Evolutionary conservation across 1,139 yeast species (phyloP).

Genomic region (Scheffersomyces quercinus): DNA sequence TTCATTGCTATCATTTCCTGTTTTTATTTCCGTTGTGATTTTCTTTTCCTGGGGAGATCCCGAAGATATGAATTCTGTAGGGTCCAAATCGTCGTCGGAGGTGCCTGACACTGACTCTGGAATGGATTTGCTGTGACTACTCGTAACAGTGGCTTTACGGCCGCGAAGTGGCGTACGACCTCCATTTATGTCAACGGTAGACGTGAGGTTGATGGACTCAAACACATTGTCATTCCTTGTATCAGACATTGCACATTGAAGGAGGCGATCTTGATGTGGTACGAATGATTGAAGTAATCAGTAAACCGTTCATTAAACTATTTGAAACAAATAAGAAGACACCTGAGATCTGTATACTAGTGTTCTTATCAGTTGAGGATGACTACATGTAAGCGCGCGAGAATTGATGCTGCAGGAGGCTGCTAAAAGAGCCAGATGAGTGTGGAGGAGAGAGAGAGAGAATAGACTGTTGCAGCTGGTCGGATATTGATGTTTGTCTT

Average conservation of each 20-base stretch:
- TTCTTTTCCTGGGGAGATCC: constrained; percentile 12
- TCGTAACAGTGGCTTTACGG: too few species aligned
- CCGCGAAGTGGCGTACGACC: background rate
- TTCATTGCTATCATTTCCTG: background rate
- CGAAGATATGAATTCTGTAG: constrained; percentile 29
- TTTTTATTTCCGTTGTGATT: background rate
- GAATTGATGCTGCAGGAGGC: too few species aligned
- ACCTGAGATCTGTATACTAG: too few species aligned
- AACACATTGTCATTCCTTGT: constrained; percentile 13
- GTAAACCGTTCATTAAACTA: too few species aligned
- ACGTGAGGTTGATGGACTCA: constrained; percentile 24
- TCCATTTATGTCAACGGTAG: constrained; percentile 9
- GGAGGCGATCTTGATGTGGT: background rate
- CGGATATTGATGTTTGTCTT: too few species aligned
- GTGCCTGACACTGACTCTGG: constrained; percentile 4
- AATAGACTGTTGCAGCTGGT: too few species aligned
- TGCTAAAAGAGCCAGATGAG: too few species aligned
- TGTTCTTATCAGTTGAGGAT: too few species aligned
- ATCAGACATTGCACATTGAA: background rate
- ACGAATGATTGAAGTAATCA: too few species aligned
- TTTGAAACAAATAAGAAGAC: too few species aligned
- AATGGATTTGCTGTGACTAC: background rate
- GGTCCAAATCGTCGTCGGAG: constrained; percentile 26
- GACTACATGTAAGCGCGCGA: too few species aligned
- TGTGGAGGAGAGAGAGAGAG: too few species aligned